A percentile compares a stretch with the other conserved stretches of the same genome.
Conservation (phyloP, 352 stramenopile genomes). For the Phytopythium chamaehyphon region DNA sequence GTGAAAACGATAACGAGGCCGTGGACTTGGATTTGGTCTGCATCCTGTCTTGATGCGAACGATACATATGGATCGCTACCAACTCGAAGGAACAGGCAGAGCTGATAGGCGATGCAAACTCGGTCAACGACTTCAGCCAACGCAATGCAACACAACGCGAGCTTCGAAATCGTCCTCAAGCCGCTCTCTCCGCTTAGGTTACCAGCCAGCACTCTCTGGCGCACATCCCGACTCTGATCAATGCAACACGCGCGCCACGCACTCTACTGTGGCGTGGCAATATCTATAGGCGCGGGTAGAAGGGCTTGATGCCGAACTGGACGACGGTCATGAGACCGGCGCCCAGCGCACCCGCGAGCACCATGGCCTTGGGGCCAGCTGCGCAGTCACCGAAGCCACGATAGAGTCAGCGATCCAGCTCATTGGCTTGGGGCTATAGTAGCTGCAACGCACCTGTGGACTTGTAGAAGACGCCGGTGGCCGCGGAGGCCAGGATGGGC, state of each 20-base stretch:
- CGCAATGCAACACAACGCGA: no score
- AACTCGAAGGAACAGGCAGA: no score
- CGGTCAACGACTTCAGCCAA: no score
- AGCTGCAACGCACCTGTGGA: constrained; percentile 39
- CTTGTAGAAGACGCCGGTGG: constrained; percentile 85
- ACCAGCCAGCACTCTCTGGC: no score
- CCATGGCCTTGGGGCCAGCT: constrained; percentile 76
- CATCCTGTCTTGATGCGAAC: no score
- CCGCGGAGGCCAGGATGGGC: constrained; percentile 75
- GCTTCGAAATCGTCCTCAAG: no score
- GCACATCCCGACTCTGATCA: not conserved
- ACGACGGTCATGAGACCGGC: constrained; percentile 79
- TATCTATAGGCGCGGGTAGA: constrained; percentile 74
- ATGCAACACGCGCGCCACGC: not conserved
- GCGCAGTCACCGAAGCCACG: not conserved
- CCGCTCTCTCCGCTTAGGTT: no score
- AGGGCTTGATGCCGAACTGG: constrained; percentile 84
- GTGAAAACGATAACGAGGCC: no score
- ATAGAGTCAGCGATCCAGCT: no score
- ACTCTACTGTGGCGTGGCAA: not conserved
- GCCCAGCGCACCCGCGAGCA: constrained; percentile 74
- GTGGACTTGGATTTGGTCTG: no score
- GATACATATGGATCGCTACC: no score
- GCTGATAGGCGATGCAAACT: no score
- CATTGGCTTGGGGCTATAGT: not conserved